phyloP scores from a whole-genome alignment of 1,284 basidiomycete genomes.

The Malassezia obtusa region DNA sequence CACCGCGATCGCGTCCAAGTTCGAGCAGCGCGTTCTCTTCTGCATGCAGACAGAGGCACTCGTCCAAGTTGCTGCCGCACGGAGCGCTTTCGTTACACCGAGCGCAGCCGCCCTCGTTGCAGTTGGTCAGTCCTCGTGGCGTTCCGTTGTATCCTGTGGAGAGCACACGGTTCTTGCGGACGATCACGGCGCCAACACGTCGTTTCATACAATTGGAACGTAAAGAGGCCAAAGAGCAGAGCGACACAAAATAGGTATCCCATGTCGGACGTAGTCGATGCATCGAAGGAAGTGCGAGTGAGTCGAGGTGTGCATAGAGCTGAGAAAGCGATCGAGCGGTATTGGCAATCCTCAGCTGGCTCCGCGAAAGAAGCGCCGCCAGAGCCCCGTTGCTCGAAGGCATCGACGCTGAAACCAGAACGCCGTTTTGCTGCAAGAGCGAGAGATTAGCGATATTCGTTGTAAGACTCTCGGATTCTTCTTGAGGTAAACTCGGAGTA shows the following conservation, averaged over 20 bases:
- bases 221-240: slow-evolving; percentile 41
- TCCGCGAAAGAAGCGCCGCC: slow-evolving; percentile 18
- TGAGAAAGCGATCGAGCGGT: slow-evolving; percentile 55
- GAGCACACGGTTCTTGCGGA: slow-evolving; percentile 69
- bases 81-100: slow-evolving; percentile 37
- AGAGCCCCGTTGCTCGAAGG: slow-evolving; percentile 11
- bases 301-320: slow-evolving; percentile 60
- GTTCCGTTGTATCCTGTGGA: slow-evolving; percentile 99
- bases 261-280: slow-evolving; percentile 58
- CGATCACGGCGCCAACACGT: slow-evolving; percentile 82
- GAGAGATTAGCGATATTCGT: slow-evolving; percentile 9
- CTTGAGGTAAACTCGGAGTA: background rate
- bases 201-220: slow-evolving; percentile 68
- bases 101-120: slow-evolving; percentile 46
- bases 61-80: slow-evolving; percentile 58
- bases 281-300: slow-evolving; percentile 66
- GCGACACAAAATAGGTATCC: slow-evolving; percentile 46
- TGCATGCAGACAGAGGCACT: slow-evolving; percentile 91
- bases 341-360: slow-evolving; percentile 65
- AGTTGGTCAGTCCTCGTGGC: slow-evolving; percentile 63
- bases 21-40: slow-evolving; percentile 96
- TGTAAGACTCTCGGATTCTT: background rate
- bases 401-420: slow-evolving; percentile 13
- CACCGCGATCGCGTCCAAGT: slow-evolving; percentile 63
- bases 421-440: background rate